Conservation (phyloP, 1,284 basidiomycete genomes). For the Cystobasidium slooffiae region DNA sequence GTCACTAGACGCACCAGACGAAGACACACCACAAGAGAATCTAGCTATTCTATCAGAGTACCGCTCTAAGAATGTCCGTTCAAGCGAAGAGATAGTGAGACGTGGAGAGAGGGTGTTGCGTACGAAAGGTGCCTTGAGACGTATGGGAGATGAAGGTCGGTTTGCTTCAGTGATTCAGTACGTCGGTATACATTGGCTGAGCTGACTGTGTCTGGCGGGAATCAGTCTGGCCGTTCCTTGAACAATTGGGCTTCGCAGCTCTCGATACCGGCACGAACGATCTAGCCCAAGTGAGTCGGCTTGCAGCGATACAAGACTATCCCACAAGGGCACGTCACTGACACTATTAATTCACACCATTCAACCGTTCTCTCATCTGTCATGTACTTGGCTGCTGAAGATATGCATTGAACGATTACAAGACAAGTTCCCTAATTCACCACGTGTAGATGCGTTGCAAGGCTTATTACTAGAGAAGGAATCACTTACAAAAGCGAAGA, state of each 20-base stretch:
- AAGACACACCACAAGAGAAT: conserved; percentile 25
- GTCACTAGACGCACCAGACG: conserved; percentile 11
- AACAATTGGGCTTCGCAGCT: conserved; percentile 84
- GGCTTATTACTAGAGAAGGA: conserved; percentile 82
- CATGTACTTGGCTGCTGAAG: conserved; percentile 56
- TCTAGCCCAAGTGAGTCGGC: conserved; percentile 66
- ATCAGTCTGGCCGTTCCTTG: conserved; percentile 74
- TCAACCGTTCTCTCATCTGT: too few relatives aligned
- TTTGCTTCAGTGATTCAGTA: not conserved
- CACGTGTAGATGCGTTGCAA: conserved; percentile 78
- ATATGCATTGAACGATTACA: conserved; percentile 70
- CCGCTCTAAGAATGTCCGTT: conserved; percentile 24
- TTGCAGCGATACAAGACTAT: not conserved
- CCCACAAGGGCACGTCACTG: not conserved
- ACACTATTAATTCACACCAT: not conserved
- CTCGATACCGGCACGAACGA: conserved; percentile 78
- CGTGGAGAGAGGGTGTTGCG: conserved; percentile 38
- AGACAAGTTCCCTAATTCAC: conserved; percentile 76
- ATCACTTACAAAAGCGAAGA: conserved; percentile 61
- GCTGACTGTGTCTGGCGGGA: not conserved
- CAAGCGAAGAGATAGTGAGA: conserved; percentile 29
- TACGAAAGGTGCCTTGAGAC: conserved; percentile 11
- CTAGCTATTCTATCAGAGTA: conserved; percentile 31
- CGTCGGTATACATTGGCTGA: not conserved
- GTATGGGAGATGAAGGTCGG: conserved; percentile 42